Evolutionary conservation across 257 asterid species (phyloP), one percentile per base, ranked within the genome.

Genomic region (Fraxinus anomala): DNA sequence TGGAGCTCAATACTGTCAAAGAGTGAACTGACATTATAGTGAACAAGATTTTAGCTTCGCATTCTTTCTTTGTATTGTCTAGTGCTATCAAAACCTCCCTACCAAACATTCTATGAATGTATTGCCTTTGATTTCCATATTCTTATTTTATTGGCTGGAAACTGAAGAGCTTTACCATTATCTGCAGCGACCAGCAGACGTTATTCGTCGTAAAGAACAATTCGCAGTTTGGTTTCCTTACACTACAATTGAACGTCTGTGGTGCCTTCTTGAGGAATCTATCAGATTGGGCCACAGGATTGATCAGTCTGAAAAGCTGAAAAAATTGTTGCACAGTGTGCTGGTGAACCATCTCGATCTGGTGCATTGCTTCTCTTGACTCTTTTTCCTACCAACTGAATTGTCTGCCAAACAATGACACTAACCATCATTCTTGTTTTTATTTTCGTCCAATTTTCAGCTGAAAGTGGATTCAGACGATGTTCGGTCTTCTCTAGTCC

Each of bases 211-310:
- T 51, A 95, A 95, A 86, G 89, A 77, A 87, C 85, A 91, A 75
- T 84, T 79, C 72, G 90, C 97, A 68, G 92, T 89, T 81, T 95
- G 99, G 98, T 93, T 95, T 79, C 99, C 99, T 26, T 95, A 93
- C 76, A 90, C 98, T 49, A 79, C 86, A 6, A 84, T 93, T 37
- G 99, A 95, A 81, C 94, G 92, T 31, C 81, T 95, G 75, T 95
- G 99, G 99, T 87, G 85, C 84, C 88, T 85, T 82, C 94, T 95
- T n/a, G 94, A 90, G 80, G 96, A 93, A 81, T 91, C 98, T 21
- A 89, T 91, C 80, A 91, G 83, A 80, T 67, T 88, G 80, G 99
- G 96, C 70, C 96, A 90, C 88, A 90, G 86, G 92, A 81, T 77
- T 73, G 94, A 95, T 73, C 96, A 95, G 73, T 89, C 96, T 79